Base-by-base conservation (phyloP, 129 eudicot genomes). In the Gnaphalium uliginosum region DNA sequence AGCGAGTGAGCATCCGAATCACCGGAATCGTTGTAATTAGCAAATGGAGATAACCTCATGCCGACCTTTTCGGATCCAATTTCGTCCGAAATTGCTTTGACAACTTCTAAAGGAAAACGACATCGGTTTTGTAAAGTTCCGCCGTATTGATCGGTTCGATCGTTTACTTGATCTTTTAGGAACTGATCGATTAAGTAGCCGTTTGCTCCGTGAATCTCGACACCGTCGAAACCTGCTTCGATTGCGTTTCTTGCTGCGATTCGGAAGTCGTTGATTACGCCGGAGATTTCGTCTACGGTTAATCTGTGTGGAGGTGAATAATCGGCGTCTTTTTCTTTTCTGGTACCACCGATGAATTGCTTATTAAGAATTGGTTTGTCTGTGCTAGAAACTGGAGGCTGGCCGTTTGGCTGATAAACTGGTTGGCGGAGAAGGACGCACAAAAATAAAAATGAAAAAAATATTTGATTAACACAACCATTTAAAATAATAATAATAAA, bases 181-280 rank as follows among this genome's bases (percentile, higher is more conserved):
- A 85, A 85, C 21, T 85, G 86, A 10, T 85, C 88, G 10, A 85
- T 4, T 13, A 85, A 65, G 82, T 81, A 81, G 17, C 88, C 83
- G 46, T 81, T 75, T 46, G 86, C 86, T 64, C 76, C 86, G 39
- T 81, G 88, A n/a, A 81, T 78, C 76, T 85, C 86, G 21, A 85
- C 84, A 8, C 89, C 89, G 25, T 84, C 88, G 70, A 84, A 84
- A 68, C 85, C 88, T 41, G 90, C 87, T 74, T 86, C 77, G 25
- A 86, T 66, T 6, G 90, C 90, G 29, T 82, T 84, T 70, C 71
- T 79, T 35, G 91, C 86, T 18, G 86, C 91, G 18, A 57, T 22
- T 79, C 79, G 73, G 51, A 81, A 87, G 65, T 84, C 87, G 67
- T 82, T 54, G 32, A 84, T 19, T 25, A 84, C 85, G 1, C 58